Conservation (phyloP, 202 grass and related monocot species). For the Schoenoplectus triqueter region DNA sequence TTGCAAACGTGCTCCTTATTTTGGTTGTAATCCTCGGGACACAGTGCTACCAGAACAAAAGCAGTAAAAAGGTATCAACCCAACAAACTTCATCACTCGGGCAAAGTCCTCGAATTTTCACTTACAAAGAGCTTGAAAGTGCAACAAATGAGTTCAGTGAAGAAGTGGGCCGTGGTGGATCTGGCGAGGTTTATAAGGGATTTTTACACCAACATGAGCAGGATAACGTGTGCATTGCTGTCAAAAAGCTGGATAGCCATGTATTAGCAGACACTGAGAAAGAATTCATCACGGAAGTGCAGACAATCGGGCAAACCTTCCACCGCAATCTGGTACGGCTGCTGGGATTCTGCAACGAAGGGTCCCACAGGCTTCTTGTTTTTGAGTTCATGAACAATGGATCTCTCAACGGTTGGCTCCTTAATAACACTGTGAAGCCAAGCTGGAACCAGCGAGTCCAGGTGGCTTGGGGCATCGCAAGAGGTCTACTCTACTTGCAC, state of each 20-base stretch:
- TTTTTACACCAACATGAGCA: background rate
- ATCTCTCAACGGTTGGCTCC: constrained; percentile 42
- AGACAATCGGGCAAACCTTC: constrained; percentile 51
- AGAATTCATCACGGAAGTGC: constrained; percentile 47
- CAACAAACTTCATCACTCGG: background rate
- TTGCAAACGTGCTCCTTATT: constrained; percentile 39
- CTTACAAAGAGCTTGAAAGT: constrained; percentile 49
- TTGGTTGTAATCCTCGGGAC: constrained; percentile 22
- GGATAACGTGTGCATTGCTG: constrained; percentile 33
- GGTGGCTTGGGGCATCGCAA: constrained; percentile 40
- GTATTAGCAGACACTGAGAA: constrained; percentile 38
- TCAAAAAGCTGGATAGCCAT: constrained; percentile 49
- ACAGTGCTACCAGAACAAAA: background rate
- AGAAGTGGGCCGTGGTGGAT: constrained; percentile 45
- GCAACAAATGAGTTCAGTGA: constrained; percentile 45
- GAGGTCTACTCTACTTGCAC: constrained; percentile 50
- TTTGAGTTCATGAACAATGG: constrained; percentile 53
- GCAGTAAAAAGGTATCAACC: constrained; percentile 6
- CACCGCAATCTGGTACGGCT: constrained; percentile 52
- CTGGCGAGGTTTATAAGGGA: constrained; percentile 51
- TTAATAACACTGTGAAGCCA: constrained; percentile 8
- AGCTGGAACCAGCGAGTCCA: constrained; percentile 47
- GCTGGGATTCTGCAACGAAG: constrained; percentile 50
- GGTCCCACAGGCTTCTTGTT: constrained; percentile 47
- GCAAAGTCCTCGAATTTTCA: constrained; percentile 35